phyloP scores from a whole-genome alignment of 495 filamentous ascomycete genomes.

The Hypoxylon lienhwacheense region DNA sequence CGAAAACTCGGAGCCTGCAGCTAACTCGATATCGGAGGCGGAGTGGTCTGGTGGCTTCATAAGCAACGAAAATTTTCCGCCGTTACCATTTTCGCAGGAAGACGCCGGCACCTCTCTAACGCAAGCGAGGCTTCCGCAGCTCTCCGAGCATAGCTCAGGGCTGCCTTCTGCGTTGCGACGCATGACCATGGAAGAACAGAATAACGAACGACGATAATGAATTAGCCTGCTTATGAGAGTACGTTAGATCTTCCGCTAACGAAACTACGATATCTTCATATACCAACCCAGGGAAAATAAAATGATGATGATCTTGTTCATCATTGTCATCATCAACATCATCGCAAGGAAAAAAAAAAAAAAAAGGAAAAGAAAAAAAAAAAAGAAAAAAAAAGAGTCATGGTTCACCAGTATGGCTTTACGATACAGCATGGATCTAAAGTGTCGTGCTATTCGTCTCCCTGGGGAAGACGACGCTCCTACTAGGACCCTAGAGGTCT shows the following conservation, averaged over 20 bases:
- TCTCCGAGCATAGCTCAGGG: not conserved
- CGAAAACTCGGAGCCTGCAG: not conserved
- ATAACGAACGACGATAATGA: not conserved
- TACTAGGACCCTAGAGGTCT: not conserved
- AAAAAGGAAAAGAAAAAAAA: no score
- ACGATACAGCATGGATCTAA: no score
- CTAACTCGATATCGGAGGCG: not conserved
- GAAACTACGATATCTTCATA: no score
- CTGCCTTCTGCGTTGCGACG: not conserved
- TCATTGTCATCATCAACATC: no score
- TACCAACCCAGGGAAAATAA: no score
- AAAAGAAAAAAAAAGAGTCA: no score
- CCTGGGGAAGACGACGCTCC: not conserved
- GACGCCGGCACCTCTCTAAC: not conserved
- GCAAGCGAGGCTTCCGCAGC: not conserved
- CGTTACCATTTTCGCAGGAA: not conserved
- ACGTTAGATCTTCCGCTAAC: no score
- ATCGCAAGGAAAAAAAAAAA: no score
- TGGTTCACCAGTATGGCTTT: no score
- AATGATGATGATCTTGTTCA: no score
- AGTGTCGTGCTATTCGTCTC: no score
- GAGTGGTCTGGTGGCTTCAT: conserved; percentile 15
- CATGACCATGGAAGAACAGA: not conserved
- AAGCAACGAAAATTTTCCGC: not conserved
- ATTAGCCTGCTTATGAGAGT: no score